Evolutionary conservation across 2,329 filamentous ascomycete species (phyloP).

Genomic region (Penicillium sp.): DNA sequence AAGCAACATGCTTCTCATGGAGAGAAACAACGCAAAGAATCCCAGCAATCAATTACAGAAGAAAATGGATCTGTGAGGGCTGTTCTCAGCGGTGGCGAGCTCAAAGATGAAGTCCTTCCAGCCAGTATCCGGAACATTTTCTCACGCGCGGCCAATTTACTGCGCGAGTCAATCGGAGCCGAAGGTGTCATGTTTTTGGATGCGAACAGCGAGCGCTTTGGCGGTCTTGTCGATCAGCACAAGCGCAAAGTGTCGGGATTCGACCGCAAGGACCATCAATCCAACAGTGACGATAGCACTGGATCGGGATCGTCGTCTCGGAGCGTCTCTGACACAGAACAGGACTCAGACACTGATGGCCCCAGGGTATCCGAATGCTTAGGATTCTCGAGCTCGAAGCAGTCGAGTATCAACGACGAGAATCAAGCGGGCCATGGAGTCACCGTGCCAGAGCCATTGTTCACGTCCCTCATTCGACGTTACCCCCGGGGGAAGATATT

Average conservation of each 20-base stretch:
- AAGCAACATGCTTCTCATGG: no score
- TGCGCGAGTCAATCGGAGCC: slow-evolving; percentile 40
- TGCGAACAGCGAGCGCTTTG: slow-evolving; percentile 17
- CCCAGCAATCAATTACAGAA: not conserved
- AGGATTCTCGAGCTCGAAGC: slow-evolving; percentile 17
- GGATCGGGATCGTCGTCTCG: slow-evolving; percentile 10
- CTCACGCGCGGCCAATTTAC: slow-evolving; percentile 42
- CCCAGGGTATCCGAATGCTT: slow-evolving; percentile 9
- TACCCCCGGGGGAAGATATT: slow-evolving; percentile 29
- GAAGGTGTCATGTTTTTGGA: slow-evolving; percentile 37
- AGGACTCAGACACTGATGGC: slow-evolving; percentile 2
- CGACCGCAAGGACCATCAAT: slow-evolving; percentile 1
- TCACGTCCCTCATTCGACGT: slow-evolving; percentile 18
- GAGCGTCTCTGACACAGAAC: not conserved
- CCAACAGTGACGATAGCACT: slow-evolving; percentile 20
- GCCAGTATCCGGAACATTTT: slow-evolving; percentile 31
- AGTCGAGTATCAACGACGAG: slow-evolving; percentile 15
- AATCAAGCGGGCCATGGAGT: slow-evolving; percentile 9
- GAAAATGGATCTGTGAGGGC: slow-evolving; percentile 3
- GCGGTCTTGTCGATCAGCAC: slow-evolving; percentile 10
- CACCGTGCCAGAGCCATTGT: slow-evolving; percentile 15
- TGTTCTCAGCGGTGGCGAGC: slow-evolving; percentile 5
- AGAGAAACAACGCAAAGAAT: not conserved
- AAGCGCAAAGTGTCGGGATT: slow-evolving; percentile 9
- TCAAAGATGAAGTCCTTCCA: slow-evolving; percentile 8